These are phyloP conservation scores for Claviceps sorghi DNA, from an alignment of 2,329 filamentous ascomycete genomes.

Conservation along the genomic window DNA sequence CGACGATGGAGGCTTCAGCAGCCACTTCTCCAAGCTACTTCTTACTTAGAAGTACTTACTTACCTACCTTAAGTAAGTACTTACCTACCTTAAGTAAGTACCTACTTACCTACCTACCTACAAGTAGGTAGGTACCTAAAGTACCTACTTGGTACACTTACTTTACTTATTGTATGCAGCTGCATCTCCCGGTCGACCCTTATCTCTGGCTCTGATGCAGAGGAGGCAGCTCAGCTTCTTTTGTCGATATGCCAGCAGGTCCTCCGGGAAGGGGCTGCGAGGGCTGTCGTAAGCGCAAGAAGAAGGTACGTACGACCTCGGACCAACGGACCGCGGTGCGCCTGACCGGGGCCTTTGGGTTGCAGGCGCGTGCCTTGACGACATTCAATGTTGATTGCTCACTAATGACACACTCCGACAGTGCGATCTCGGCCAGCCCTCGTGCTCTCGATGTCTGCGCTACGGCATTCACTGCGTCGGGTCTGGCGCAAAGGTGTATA, in stretches of 20 bases:
- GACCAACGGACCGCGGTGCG: not conserved
- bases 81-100: no score
- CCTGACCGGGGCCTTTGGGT: not conserved
- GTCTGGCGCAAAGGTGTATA: conserved; percentile 2
- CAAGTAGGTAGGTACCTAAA: no score
- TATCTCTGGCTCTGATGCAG: not conserved
- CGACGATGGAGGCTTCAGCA: not conserved
- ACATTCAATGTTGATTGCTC: not conserved
- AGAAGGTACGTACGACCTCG: conserved; percentile 4
- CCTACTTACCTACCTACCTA: no score
- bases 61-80: no score
- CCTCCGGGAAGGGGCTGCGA: conserved; percentile 2
- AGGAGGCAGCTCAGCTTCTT: not conserved
- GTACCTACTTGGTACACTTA: no score
- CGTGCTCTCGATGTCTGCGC: conserved; percentile 4
- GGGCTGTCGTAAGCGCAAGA: conserved; percentile 5
- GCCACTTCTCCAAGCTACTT: not conserved
- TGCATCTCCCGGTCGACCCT: not conserved
- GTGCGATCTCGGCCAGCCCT: conserved; percentile 4
- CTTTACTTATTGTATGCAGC: no score
- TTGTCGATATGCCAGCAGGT: not conserved
- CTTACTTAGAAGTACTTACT: no score
- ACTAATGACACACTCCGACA: not conserved
- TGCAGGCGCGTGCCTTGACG: not conserved
- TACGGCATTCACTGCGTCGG: conserved; percentile 4